Evolutionary conservation across 2,329 filamentous ascomycete species (phyloP).

Genomic region (Capronia americana): DNA sequence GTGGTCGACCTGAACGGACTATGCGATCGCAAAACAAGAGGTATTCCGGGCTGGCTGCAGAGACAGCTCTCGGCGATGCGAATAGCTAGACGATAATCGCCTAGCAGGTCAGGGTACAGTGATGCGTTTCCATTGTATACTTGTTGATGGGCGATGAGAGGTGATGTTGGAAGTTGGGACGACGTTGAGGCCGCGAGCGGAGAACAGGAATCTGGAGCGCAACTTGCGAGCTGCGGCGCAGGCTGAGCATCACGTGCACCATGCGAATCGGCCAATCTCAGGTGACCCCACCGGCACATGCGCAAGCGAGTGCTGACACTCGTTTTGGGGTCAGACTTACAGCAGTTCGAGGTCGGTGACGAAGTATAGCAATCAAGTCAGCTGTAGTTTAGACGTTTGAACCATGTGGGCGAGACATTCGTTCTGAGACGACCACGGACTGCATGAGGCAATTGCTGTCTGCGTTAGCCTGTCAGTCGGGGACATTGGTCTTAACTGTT

Average conservation of each 20-base stretch:
- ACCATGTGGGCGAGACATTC: constrained; percentile 6
- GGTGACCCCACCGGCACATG: constrained; percentile 28
- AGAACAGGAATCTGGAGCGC: constrained; percentile 13
- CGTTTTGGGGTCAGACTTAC: neutral
- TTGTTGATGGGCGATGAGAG: constrained; percentile 33
- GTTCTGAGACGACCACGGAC: neutral
- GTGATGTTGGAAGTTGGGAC: constrained; percentile 25
- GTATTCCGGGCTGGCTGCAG: constrained; percentile 54
- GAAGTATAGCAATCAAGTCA: constrained; percentile 16
- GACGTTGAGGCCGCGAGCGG: constrained; percentile 22
- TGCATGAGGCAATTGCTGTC: constrained; percentile 21
- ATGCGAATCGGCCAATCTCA: constrained; percentile 25
- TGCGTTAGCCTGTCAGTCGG: constrained; percentile 24
- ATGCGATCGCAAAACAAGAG: constrained; percentile 52
- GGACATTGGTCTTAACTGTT: constrained; percentile 12
- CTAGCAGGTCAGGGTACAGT: constrained; percentile 48
- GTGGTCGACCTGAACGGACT: constrained; percentile 41
- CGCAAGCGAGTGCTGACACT: constrained; percentile 17
- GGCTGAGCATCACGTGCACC: constrained; percentile 13
- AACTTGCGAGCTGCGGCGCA: neutral
- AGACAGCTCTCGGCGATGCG: constrained; percentile 50
- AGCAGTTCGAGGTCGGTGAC: neutral
- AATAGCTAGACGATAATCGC: constrained; percentile 53
- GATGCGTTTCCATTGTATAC: constrained; percentile 39
- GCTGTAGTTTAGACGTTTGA: constrained; percentile 2